Evolutionary conservation across 139 green algal genomes (phyloP).

Genomic region (Desmodesmus armatus): DNA sequence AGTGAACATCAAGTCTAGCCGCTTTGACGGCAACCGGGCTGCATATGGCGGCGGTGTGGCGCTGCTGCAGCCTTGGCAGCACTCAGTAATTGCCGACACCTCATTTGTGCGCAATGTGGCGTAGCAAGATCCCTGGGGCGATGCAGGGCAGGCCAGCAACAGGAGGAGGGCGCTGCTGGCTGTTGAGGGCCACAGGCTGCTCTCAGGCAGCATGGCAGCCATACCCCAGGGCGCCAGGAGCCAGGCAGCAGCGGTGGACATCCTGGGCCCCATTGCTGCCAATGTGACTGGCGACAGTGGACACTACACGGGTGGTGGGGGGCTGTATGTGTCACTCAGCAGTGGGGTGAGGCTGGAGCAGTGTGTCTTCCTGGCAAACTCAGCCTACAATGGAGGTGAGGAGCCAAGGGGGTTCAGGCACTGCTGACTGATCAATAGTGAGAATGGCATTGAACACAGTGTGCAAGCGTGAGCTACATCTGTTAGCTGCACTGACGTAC

Average conservation of each 20-base stretch:
- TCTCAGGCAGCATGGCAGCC: too few relatives aligned
- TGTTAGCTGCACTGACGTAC: too few relatives aligned
- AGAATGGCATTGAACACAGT: too few relatives aligned
- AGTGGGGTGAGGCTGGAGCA: not conserved
- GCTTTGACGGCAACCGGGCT: constrained; percentile 15
- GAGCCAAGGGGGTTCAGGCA: too few relatives aligned
- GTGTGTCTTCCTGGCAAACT: constrained; percentile 7
- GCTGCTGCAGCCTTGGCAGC: not conserved
- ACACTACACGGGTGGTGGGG: constrained; percentile 32
- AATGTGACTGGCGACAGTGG: constrained; percentile 33
- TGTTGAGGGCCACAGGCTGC: too few relatives aligned
- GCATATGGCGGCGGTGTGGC: constrained; percentile 33
- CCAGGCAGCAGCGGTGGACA: not conserved
- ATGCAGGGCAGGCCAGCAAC: too few relatives aligned
- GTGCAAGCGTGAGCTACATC: too few relatives aligned
- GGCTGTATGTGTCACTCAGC: constrained; percentile 23
- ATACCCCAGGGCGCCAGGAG: not conserved
- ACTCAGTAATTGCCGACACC: not conserved
- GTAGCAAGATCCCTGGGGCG: not conserved
- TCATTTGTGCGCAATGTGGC: constrained; percentile 1
- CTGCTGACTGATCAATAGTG: too few relatives aligned
- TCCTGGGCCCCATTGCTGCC: not conserved
- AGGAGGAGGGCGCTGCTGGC: too few relatives aligned
- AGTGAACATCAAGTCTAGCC: not conserved
- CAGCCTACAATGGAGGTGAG: constrained; percentile 32